Percentiles rank a stretch among this genome's conserved stretches.
These are phyloP conservation scores for Daldinia grandis DNA, from an alignment of 495 filamentous ascomycete species.

Conservation along the genomic window DNA sequence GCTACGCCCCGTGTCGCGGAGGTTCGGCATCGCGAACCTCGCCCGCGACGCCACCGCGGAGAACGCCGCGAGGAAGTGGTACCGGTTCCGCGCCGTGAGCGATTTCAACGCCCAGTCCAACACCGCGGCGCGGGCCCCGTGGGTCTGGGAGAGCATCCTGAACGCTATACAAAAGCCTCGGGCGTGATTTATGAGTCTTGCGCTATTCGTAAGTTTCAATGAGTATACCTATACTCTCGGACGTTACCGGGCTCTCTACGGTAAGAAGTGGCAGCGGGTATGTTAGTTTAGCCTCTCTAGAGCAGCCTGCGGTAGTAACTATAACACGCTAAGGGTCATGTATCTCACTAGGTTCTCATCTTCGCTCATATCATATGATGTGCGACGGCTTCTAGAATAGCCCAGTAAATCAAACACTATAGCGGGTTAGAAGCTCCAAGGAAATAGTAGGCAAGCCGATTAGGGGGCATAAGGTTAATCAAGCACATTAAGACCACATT, in stretches of 20 bases:
- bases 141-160: slow-evolving; percentile 36
- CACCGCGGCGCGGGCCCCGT: slow-evolving; percentile 13
- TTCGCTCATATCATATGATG: not conserved
- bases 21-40: slow-evolving; percentile 63
- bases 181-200: not conserved
- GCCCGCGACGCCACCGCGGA: slow-evolving; percentile 48
- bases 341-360: not conserved
- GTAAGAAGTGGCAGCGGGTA: not conserved
- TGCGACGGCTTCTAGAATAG: not conserved
- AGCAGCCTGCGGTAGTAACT: not conserved
- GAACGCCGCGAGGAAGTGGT: slow-evolving; percentile 47
- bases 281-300: not conserved
- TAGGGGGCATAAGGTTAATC: not conserved
- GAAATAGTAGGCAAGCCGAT: not conserved
- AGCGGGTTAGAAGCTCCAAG: not conserved
- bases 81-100: slow-evolving; percentile 47
- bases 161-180: slow-evolving; percentile 4
- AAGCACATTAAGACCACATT: not conserved
- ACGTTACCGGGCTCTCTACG: not conserved
- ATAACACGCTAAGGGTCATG: not conserved
- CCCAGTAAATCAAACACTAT: not conserved
- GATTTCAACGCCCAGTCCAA: slow-evolving; percentile 46
- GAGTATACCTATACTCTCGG: not conserved
- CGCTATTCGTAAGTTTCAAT: not conserved
- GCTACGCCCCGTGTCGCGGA: slow-evolving; percentile 51